Base-by-base conservation (phyloP, 352 stramenopile genomes). In the Pythium sukuiense region DNA sequence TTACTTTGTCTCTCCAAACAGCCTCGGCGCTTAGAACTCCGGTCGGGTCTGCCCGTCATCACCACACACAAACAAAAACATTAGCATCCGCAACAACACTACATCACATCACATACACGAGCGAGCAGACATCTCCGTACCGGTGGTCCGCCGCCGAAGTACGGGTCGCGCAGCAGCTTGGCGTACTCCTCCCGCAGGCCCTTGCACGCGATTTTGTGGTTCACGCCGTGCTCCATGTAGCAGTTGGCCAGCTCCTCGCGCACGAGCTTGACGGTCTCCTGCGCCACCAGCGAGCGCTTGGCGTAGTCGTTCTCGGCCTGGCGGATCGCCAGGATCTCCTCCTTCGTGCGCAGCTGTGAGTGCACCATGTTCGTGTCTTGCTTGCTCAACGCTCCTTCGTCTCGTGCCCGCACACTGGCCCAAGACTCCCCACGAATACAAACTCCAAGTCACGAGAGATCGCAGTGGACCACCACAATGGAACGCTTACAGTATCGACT, bases 181-280 rank as follows among this genome's bases (percentile, higher is more conserved):
- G 72, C 84, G 70, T 95, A 95, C 74, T 95, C 83, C 59, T 95
- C 85, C 56, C 87, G 85, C 53, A 95, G 62, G 24, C 61, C 66
- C 73, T 93, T 93, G 83, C 87, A 95, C 26, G 80, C 83, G 61
- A 93, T 87, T 69, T 89, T 91, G 85, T 95, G 87, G 79, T 95
- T 95, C 53, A 95, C 83, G 63, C 87, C 87, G 73, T 93, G 80
- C 72, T 95, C 87, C 68, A 92, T 88, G 79, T 95, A 95, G 75
- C 87, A 95, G 61, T 84, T 83, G 61, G 87, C 85, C 65, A 95
- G 74, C 70, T 95, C 85, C 55, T 93, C 87, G 61, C 85, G 85
- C 72, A 95, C 85, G 49, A 93, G 71, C 81, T 93, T 95, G 65
- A 95, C 61, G 6, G 67, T 89, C 74, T 93, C 85, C 63, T 92